Base-by-base conservation (phyloP, 768 basidiomycete species). In the Leccinum fibrillosum region DNA sequence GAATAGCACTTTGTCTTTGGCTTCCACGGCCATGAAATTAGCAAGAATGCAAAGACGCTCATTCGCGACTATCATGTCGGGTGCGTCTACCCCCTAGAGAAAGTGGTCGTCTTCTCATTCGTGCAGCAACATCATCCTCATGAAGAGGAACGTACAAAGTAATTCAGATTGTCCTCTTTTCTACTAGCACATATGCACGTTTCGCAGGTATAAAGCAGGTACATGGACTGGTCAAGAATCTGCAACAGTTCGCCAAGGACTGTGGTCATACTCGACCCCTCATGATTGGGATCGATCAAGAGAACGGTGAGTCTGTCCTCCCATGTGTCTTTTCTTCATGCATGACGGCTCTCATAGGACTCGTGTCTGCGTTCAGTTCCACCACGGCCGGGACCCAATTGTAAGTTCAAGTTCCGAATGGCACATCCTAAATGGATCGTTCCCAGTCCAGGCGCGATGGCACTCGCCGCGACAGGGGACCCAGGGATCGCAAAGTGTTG, bases 201-300 rank as follows among this genome's bases (percentile, higher is more conserved):
- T n/a, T 49, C n/a, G 21, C 59, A 86, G 86, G 80, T 59, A 77
- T 80, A 15, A 68, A 72, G 42, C 86, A 88, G 62, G 76, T 82
- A 0, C 77, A 78, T 3, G 60, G 59, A 11, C 71, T 89, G 13
- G 71, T 86, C 5, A 69, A 67, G 25, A 74, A 77, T 37, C 66
- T 89, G 35, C 88, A 89, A 63, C 61, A 63, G 25, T 64, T 86
- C 11, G 86, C 88, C 4, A 80, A 78, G 57, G 77, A 81, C 26
- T 76, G 82, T 1, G 82, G 86, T 0, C 87, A 89, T 52, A 59
- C 64, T 12, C 71, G 62, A 8, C 87, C 85, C 1, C 73, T 89
- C 25, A 74, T 89, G 64, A 82, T 89, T 45, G 87, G 88, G 1
- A 88, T 81, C 17, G 87, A 89, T 73, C 88, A 89, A 68, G 88